Evolutionary conservation across 106 monocot species (phyloP).

Genomic region (Amphibolis antarctica): DNA sequence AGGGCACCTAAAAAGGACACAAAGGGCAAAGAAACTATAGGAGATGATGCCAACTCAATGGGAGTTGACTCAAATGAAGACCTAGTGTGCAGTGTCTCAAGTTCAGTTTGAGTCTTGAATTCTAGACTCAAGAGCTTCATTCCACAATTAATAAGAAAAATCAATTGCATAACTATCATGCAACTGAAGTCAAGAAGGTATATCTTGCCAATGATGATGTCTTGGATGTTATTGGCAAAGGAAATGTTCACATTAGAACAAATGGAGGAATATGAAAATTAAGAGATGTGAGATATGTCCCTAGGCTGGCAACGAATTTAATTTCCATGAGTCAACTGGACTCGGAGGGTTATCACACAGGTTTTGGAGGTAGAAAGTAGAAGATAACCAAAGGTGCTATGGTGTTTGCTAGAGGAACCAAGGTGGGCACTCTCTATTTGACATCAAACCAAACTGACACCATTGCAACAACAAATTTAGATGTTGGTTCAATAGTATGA

Average conservation of each 20-base stretch:
- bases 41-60: not conserved
- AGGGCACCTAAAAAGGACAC: not conserved
- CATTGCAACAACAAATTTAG: not conserved
- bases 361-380: not conserved
- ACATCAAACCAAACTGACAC: not conserved
- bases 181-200: not conserved
- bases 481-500: not conserved
- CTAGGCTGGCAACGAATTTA: not conserved
- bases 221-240: not conserved
- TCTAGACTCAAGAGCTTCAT: constrained; percentile 6
- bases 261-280: not conserved
- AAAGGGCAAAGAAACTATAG: not conserved
- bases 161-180: not conserved
- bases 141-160: not conserved
- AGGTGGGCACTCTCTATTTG: not conserved
- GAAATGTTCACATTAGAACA: not conserved
- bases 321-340: not conserved
- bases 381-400: not conserved
- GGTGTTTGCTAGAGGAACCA: not conserved
- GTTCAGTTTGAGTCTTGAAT: not conserved
- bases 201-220: not conserved
- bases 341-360: not conserved
- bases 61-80: not conserved
- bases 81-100: not conserved
- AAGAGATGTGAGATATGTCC: not conserved